phyloP scores from a whole-genome alignment of 257 asterid species.

The Primulina tabacum region DNA sequence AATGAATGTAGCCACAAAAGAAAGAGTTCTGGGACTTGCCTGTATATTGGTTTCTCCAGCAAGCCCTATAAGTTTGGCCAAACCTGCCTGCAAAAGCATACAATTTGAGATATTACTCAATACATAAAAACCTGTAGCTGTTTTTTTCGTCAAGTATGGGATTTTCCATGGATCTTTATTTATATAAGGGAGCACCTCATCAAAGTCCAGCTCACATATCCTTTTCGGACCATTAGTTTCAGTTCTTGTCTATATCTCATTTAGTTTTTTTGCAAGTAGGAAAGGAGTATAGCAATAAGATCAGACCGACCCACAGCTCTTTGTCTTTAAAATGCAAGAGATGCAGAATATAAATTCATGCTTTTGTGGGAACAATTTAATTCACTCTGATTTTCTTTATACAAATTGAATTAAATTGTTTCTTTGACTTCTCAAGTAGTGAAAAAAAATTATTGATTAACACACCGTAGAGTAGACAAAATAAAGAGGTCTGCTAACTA shows the following conservation, averaged over 20 bases:
- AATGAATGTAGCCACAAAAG: background rate
- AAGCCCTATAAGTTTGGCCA: slow-evolving; percentile 94
- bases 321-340: no score
- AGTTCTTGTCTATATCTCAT: no score
- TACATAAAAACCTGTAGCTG: background rate
- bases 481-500: no score
- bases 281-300: no score
- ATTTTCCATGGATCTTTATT: slow-evolving; percentile 13
- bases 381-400: no score
- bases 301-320: no score
- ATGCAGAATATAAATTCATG: no score
- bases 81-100: slow-evolving; percentile 66
- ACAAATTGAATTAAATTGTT: no score
- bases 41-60: slow-evolving; percentile 98
- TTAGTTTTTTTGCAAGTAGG: no score
- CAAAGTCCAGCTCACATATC: slow-evolving; percentile 11
- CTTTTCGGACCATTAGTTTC: no score
- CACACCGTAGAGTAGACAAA: background rate
- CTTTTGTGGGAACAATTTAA: no score
- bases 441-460: background rate
- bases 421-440: no score
- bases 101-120: slow-evolving; percentile 7
- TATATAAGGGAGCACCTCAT: background rate
- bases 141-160: background rate
- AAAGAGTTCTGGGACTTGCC: slow-evolving; percentile 42